Evolutionary conservation across 345 rosid genomes (phyloP).

Genomic region (Raphanus raphanistrum): DNA sequence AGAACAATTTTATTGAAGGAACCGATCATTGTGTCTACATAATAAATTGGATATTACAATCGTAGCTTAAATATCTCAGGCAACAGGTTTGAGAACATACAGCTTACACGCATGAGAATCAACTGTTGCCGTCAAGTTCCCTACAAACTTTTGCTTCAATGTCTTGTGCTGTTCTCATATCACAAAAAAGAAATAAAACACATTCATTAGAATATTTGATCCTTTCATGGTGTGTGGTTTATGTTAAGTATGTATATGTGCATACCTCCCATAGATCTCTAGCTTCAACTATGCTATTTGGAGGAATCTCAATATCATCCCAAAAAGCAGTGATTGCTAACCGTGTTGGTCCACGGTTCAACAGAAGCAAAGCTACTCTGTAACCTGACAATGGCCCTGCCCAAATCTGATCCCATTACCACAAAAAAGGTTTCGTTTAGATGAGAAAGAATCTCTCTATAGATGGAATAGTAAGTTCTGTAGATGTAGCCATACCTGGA

Average conservation of each 20-base stretch:
- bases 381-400: conserved; percentile 65
- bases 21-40: conserved; percentile 28
- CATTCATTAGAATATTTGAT: no score
- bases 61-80: conserved; percentile 26
- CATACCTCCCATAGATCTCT: conserved; percentile 81
- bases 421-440: conserved; percentile 3
- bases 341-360: conserved; percentile 51
- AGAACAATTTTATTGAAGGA: conserved; percentile 23
- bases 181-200: neutral
- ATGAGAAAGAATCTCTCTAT: neutral
- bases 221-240: no score
- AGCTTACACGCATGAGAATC: conserved; percentile 67
- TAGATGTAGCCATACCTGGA: conserved; percentile 50
- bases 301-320: conserved; percentile 69
- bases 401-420: conserved; percentile 57
- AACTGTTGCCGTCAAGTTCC: conserved; percentile 59
- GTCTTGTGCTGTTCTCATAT: conserved; percentile 71
- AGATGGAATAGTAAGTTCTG: neutral
- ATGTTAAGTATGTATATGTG: neutral
- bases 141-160: conserved; percentile 50
- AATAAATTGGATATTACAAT: conserved; percentile 4
- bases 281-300: conserved; percentile 48
- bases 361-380: conserved; percentile 57
- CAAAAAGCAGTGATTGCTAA: conserved; percentile 57
- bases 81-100: conserved; percentile 75